Percentiles rank a stretch among this genome's conserved stretches.
These are phyloP conservation scores for Fistulifera pelliculosa DNA, from an alignment of 108 stramenopile genomes.

Conservation along the genomic window DNA sequence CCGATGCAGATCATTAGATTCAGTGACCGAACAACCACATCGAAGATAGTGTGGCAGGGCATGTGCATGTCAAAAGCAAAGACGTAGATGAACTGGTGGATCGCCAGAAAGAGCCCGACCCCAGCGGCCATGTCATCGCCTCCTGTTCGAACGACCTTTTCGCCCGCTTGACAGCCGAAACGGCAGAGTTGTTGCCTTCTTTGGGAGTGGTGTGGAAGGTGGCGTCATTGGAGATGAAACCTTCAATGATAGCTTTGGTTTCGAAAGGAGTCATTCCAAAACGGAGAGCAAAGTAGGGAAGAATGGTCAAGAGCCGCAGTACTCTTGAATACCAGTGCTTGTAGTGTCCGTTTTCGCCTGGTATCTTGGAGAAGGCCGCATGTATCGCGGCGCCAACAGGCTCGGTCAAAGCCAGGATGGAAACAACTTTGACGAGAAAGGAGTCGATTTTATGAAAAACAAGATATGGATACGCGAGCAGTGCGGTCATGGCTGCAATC, in stretches of 20 bases:
- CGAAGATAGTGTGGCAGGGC: no score
- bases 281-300: neutral
- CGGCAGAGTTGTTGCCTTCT: conserved; percentile 2
- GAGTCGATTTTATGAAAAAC: neutral
- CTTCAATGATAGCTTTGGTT: conserved; percentile 9
- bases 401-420: no score
- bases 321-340: conserved; percentile 1
- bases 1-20: no score
- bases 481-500: neutral
- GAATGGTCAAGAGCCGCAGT: conserved; percentile 5
- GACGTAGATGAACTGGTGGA: no score
- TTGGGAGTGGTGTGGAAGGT: conserved; percentile 20
- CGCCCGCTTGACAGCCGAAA: no score
- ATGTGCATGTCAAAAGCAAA: no score
- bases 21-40: no score
- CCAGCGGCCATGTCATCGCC: no score
- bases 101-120: no score
- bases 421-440: no score
- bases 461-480: conserved; percentile 2
- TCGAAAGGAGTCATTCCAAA: conserved; percentile 15
- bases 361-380: conserved; percentile 6
- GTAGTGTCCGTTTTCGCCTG: conserved; percentile 17
- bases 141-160: no score
- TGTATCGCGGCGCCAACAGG: no score
- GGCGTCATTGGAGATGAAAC: conserved; percentile 17